Base-by-base conservation (phyloP, 257 asterid genomes). In the Lantana camara region DNA sequence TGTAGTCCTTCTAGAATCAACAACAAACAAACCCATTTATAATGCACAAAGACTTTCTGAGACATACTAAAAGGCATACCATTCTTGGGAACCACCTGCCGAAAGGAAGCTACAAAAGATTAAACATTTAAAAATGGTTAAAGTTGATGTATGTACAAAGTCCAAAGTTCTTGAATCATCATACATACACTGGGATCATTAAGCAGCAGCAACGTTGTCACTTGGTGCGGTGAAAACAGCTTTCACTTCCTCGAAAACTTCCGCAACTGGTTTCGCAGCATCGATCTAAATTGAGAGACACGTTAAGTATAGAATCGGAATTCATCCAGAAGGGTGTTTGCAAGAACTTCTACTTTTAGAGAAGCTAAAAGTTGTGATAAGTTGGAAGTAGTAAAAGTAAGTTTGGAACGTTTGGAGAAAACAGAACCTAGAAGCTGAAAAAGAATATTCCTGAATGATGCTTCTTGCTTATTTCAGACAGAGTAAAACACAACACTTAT, bases 201-300 rank as follows among this genome's bases (percentile, higher is more conserved):
- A 82, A 58, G 81, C 83, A 45, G 74, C 80, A 82, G 32, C 32
- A 27, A 27, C 32, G 95, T 85, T 60, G 38, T 61, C 71, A 37
- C 10, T 57, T 1, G 73, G 51, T 49, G 88, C 38, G 66, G 85
- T 24, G 77, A 91, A 91, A 70, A 88, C 57, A 56, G 79, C 78
- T 81, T 88, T 88, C 30, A 85, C 90, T 6, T 89, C 88, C 75
- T 75, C 95, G 79, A 82, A 85, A 71, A 91, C 97, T 64, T 91
- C 95, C 60, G 53, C 94, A 51, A 84, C 61, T 1, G 94, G 85
- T 65, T 64, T 88, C 46, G 77, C 80, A 45, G 95, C 96, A 76
- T 82, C 89, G 32, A 91, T 88, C 97, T 91, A 71, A 32, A 66
- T 71, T 4, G 40, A 30, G 64, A 47, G 45, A 69, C 73, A 47